Evolutionary conservation across 2,329 filamentous ascomycete genomes (phyloP), one percentile per base, ranked within the genome.

Genomic region (Lachnellula occidentalis): DNA sequence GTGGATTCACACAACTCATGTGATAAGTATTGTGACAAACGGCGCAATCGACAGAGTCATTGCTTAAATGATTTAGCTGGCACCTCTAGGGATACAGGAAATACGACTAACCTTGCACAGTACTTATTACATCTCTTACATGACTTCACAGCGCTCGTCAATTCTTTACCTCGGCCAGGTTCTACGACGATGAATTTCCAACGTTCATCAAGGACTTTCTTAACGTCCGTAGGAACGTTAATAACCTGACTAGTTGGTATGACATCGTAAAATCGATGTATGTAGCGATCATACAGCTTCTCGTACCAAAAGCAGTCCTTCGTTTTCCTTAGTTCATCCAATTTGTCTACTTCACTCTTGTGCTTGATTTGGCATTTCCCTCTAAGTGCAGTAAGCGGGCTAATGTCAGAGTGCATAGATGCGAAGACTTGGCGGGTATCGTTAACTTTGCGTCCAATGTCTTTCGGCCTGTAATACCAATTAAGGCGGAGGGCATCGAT

Each of bases 341-440:
- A 74, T 67, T 88, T 86, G 36, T 82, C 74, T 58, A 97, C 92
- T 70, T 97, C 91, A 60, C 85, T 88, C 64, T 89, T 85, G 76
- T 99, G 94, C 70, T 82, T 80, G 70, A 99, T 94, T 61, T 86
- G 83, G 72, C 92, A 97, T 75, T 95, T 96, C 63, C 94, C 94
- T 67, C 94, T 90, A 64, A 99, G 78, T 45, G 94, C 90, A 49
- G 91, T 91, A 66, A 99, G 78, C 55, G 94, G 94, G 70, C 90
- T 95, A 58, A 91, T 87, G 75, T 99, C 94, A 24, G 94, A 97
- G 73, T 99, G 94, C 94, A 99, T 99, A 31, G 94, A 96, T 59
- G 91, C 92, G 73, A 92, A 96, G 50, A 99, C 84, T 66, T 92
- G 79, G 58, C 94, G 88, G 56, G 89, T 92, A 76, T 99, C 94